Evolutionary conservation across 371 early-diverging fungal genomes (phyloP), one percentile per base, ranked within the genome.

Genomic region (Mucor piriformis): DNA sequence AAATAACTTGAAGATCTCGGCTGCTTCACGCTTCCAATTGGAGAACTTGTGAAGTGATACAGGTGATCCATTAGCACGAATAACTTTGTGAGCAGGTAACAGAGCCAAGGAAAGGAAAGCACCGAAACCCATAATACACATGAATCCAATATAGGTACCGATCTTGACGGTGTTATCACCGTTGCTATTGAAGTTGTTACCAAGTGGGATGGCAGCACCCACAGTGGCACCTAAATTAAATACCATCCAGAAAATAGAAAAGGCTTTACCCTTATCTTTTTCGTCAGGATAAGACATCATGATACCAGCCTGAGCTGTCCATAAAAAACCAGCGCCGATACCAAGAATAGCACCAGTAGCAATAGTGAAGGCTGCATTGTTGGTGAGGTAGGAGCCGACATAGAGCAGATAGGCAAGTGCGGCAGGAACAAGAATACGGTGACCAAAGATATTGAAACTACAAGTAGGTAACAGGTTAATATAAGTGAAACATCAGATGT

Each of bases 251-350:
- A 89, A 89, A 6, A 83, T 74, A 18, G 84, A 81, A 38, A 88
- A 85, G 50, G 77, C 88, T 20, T 70, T 83, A 29, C 91, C 92
- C 74, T 91, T 91, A 35, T 87, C 85, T 32, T 82, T 70, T 61
- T 92, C 91, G 27, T 76, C 76, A 3, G 93, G 92, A 65, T 93
- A 92, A 37, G 91, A 86, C 72, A 90, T 82, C 84, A 91, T 88
- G 63, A 92, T 88, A 74, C 89, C 84, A 32, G 91, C 92, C 67
- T 91, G 90, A 10, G 90, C 89, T 27, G 70, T 69, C 70, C 70
- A 70, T 33, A 73, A 55, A 64, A 73, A 67, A 62, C 74, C 70
- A 46, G 70, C 70, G 65, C 86, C 80, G 34, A 83, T 57, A 77
- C 90, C 90, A 47, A 89, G 74, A 51, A 85, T 58, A 42, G 82